A percentile compares a stretch with the other conserved stretches of the same genome.
phyloP scores from a whole-genome alignment of 495 filamentous ascomycete species.

The Cercophora newfieldiana region DNA sequence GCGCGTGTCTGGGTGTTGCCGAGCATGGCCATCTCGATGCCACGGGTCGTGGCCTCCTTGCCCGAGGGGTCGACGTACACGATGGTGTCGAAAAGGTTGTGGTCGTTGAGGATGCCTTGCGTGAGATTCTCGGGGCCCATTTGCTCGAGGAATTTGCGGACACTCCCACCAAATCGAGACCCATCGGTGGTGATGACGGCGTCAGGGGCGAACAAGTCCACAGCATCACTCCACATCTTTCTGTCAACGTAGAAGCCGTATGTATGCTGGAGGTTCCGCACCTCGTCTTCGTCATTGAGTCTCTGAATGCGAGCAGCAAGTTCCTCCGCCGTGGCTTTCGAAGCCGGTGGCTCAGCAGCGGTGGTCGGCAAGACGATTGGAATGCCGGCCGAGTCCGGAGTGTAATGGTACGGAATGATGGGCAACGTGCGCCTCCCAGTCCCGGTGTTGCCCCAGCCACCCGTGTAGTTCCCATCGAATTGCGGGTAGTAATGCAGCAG shows the following conservation, averaged over 20 bases:
- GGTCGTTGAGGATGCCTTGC: conserved; percentile 24
- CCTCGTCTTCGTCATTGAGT: conserved; percentile 27
- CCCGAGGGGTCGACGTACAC: conserved; percentile 15
- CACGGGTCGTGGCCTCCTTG: not conserved
- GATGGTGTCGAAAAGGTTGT: conserved; percentile 20
- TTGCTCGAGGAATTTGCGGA: conserved; percentile 7
- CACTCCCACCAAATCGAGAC: not conserved
- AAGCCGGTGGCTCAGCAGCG: not conserved
- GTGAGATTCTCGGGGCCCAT: conserved; percentile 23
- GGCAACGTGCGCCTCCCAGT: conserved; percentile 1
- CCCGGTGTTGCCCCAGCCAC: conserved; percentile 19
- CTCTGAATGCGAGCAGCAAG: conserved; percentile 12
- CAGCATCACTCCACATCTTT: conserved; percentile 21
- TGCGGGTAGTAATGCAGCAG: conserved; percentile 22
- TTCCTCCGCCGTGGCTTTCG: conserved; percentile 4
- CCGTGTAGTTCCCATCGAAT: conserved; percentile 18
- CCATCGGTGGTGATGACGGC: conserved; percentile 17
- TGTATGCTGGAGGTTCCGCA: conserved; percentile 25
- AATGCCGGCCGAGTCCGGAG: conserved; percentile 15
- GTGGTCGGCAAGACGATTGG: conserved; percentile 1
- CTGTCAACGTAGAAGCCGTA: conserved; percentile 26
- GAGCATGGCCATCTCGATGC: conserved; percentile 22
- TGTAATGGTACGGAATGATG: conserved; percentile 24
- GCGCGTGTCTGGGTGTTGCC: conserved; percentile 11
- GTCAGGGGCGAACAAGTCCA: conserved; percentile 16